Evolutionary conservation across 2,329 filamentous ascomycete species (phyloP).

Genomic region (Achaetomium macrosporum): DNA sequence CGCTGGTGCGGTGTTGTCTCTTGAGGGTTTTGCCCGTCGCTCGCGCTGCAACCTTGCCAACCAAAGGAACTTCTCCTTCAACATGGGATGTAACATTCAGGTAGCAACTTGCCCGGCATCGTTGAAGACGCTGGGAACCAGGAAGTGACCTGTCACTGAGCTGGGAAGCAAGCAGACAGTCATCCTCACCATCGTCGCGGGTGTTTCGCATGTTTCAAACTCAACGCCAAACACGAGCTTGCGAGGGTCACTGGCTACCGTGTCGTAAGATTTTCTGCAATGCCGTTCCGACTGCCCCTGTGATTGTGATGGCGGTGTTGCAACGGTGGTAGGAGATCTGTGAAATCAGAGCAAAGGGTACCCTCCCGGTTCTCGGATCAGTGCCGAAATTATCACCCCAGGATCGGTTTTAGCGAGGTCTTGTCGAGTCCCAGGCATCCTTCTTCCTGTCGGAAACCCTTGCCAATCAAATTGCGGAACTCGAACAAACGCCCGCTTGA

Average conservation of each 20-base stretch:
- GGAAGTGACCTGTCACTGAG: slow-evolving; percentile 3
- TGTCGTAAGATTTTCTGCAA: background rate
- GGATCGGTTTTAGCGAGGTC: background rate
- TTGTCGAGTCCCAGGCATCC: background rate
- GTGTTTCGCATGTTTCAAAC: slow-evolving; percentile 15
- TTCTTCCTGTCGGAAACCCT: background rate
- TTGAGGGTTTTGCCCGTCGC: slow-evolving; percentile 10
- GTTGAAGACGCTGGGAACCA: background rate
- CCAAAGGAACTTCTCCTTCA: slow-evolving; percentile 2
- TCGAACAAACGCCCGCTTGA: background rate
- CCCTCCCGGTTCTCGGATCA: slow-evolving; percentile 6
- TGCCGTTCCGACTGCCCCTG: slow-evolving; percentile 1
- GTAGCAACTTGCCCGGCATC: background rate
- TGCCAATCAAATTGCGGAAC: slow-evolving; percentile 3
- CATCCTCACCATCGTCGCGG: slow-evolving; percentile 14
- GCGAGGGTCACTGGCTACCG: slow-evolving; percentile 1
- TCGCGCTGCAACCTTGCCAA: slow-evolving; percentile 15
- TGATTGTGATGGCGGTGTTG: slow-evolving; percentile 4
- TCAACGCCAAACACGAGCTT: background rate
- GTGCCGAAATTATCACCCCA: slow-evolving; percentile 11
- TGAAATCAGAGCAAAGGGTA: background rate
- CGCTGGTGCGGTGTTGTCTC: slow-evolving; percentile 8
- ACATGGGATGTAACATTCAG: slow-evolving; percentile 5
- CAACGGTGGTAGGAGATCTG: slow-evolving; percentile 7
- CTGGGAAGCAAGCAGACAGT: slow-evolving; percentile 10